phyloP scores from a whole-genome alignment of 176 grass and related monocot genomes.

The Oryza brachyantha region DNA sequence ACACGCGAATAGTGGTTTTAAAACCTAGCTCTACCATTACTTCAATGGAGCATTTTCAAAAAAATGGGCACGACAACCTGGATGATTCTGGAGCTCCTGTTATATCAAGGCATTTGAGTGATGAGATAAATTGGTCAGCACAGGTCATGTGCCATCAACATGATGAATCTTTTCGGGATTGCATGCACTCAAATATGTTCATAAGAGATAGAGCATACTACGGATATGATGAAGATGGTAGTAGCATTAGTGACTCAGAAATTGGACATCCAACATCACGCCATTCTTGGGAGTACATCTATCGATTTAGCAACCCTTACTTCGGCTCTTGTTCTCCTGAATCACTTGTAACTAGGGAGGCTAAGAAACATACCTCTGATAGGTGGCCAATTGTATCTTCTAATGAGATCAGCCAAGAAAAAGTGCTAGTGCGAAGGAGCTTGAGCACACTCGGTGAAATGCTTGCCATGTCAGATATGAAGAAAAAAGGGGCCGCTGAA shows the following conservation, averaged over 20 bases:
- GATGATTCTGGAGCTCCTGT: conserved; percentile 47
- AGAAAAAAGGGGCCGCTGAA: conserved; percentile 53
- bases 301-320: conserved; percentile 71
- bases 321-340: conserved; percentile 75
- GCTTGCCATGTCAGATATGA: conserved; percentile 79
- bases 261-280: conserved; percentile 62
- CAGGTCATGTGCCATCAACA: conserved; percentile 45
- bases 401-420: conserved; percentile 48
- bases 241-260: conserved; percentile 65
- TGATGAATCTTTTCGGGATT: conserved; percentile 73
- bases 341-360: conserved; percentile 77
- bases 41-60: conserved; percentile 25
- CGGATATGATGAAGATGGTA: conserved; percentile 54
- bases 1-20: conserved; percentile 82
- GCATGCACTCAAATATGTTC: conserved; percentile 57
- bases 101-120: conserved; percentile 41
- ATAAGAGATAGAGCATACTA: conserved; percentile 44
- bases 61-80: too few species aligned
- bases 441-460: conserved; percentile 94
- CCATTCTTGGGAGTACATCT: conserved; percentile 76
- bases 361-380: conserved; percentile 78
- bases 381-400: conserved; percentile 68
- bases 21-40: conserved; percentile 59
- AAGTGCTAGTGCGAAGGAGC: conserved; percentile 59
- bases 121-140: conserved; percentile 37